Evolutionary conservation across 2,329 filamentous ascomycete species (phyloP).

Genomic region (Curvularia eragrostidis): DNA sequence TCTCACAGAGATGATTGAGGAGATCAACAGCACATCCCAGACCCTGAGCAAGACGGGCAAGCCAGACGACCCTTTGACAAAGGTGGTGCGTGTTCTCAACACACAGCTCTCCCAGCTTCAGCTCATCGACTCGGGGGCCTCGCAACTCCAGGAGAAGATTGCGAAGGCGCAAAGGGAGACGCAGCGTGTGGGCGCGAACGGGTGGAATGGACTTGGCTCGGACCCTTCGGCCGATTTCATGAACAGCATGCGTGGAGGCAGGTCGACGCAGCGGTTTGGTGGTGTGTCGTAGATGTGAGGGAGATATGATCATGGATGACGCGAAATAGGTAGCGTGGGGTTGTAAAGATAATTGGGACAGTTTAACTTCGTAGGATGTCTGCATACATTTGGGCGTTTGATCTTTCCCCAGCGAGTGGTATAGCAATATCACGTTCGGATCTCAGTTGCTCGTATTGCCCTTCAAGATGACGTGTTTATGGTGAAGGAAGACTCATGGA

Average conservation of each 20-base stretch:
- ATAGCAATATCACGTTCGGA: not conserved
- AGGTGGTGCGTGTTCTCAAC: conserved; percentile 95
- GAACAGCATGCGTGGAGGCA: conserved; percentile 77
- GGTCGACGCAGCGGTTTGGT: conserved; percentile 40
- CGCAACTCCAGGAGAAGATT: conserved; percentile 82
- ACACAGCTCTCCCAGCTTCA: conserved; percentile 90
- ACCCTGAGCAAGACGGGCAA: conserved; percentile 88
- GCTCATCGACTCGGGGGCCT: conserved; percentile 87
- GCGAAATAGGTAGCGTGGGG: not conserved
- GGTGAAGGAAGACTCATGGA: not conserved
- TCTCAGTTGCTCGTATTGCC: not conserved
- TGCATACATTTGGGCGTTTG: conserved; percentile 3
- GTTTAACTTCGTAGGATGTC: not conserved
- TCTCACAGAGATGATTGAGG: conserved; percentile 94
- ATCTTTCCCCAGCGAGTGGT: not conserved
- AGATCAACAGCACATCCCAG: conserved; percentile 93
- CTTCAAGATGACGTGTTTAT: not conserved
- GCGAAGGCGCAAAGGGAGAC: conserved; percentile 79
- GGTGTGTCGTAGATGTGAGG: conserved; percentile 32
- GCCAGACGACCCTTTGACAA: conserved; percentile 70
- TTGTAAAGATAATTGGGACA: conserved; percentile 3
- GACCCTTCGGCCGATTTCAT: conserved; percentile 90
- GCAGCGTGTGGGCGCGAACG: conserved; percentile 61
- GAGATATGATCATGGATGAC: not conserved
- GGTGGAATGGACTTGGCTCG: conserved; percentile 62